Evolutionary conservation across 345 rosid species (phyloP), one percentile per base, ranked within the genome.

Genomic region (Gossypium anomalum): DNA sequence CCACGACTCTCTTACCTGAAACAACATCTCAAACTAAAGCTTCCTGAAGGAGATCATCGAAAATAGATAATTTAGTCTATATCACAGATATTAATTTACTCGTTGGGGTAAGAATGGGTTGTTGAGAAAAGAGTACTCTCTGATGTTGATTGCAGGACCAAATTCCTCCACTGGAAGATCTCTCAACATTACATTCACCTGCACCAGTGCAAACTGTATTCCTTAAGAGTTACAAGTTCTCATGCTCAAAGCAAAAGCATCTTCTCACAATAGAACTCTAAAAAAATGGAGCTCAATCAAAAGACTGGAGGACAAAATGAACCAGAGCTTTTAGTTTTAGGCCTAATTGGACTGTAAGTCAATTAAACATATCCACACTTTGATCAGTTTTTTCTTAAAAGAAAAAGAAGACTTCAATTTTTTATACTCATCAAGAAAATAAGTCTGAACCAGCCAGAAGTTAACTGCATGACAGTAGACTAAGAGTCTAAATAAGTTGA

Each of bases 1-100:
- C 91, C 96, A 84, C 34, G 99, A 95, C 75, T 91, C 94, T 78
- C 88, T 91, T 49, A 95, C 99, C 99, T 95, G 80, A 74, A 86
- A 78, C 55, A 63, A 52, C 60, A 47, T 38, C 52, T 48, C 34
- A 70, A 62, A 47, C 55, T 65, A 29, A 66, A 47, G 57, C 34
- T 60, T 69, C 49, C 19, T 29, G 13, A 11, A 10, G 17, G 23
- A 68, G 8, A 67, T 49, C 43, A 51, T 23, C 5, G 53, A 27
- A 25, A 34, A 19, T 20, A 49, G 15, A 51, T 15, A 45, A 60
- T 23, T 48, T 17, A 12, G n/a, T 29, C 15, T 48, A 23, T 75
- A 41, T 67, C 29, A 41, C 51, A 53, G 70, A 16, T 70, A 58
- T 43, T 70, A 47, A 52, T 85, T 63, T 87, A 95, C 98, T 72